A percentile compares a stretch with the other conserved stretches of the same genome.
Conservation (phyloP, 2,329 filamentous ascomycete genomes). For the Venturia oleaginea region DNA sequence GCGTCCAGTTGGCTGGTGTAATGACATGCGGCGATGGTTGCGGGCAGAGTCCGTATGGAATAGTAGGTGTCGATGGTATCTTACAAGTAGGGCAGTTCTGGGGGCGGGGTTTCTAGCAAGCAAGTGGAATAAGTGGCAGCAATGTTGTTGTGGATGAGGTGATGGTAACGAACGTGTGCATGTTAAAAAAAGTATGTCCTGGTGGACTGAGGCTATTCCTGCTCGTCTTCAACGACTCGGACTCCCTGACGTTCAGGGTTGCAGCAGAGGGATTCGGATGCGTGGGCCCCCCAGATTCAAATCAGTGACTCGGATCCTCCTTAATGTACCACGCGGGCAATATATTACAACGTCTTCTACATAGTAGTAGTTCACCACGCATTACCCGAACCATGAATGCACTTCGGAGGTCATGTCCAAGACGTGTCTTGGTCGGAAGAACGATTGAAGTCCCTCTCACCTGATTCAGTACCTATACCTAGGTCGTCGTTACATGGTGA, state of each 20-base stretch:
- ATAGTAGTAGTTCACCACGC: neutral
- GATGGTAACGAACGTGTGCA: neutral
- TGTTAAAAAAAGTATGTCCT: neutral
- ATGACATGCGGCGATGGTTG: constrained; percentile 6
- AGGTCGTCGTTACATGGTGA: too few species aligned
- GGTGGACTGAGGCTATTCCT: neutral
- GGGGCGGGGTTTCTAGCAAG: neutral
- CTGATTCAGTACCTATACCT: too few species aligned
- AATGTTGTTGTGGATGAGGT: neutral
- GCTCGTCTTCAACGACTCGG: neutral
- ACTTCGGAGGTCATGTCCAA: too few species aligned
- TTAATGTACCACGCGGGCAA: neutral
- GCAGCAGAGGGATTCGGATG: neutral
- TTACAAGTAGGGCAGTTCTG: neutral
- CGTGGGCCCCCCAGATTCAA: neutral
- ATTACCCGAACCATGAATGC: neutral
- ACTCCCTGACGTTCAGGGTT: neutral
- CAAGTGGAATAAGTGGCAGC: neutral
- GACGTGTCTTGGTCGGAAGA: too few species aligned
- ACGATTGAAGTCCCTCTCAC: too few species aligned
- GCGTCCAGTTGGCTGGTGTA: neutral
- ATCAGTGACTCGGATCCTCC: neutral
- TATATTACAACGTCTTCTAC: neutral
- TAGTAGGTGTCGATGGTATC: neutral
- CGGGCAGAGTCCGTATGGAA: neutral